These are phyloP conservation scores for Penicillium decumbens DNA, from an alignment of 2,329 filamentous ascomycete species.

Conservation along the genomic window DNA sequence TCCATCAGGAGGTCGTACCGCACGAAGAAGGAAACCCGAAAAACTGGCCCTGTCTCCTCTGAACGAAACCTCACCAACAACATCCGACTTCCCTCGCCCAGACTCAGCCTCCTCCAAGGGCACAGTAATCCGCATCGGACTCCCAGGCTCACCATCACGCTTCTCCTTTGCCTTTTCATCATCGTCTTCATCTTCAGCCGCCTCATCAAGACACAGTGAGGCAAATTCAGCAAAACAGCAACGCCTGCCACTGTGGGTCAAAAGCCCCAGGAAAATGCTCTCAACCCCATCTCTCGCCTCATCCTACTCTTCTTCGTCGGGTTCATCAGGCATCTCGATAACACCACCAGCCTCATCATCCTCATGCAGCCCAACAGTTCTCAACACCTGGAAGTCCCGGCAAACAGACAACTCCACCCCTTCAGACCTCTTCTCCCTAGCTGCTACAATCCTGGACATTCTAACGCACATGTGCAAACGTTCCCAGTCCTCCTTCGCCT, in stretches of 20 bases:
- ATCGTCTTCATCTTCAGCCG: slow-evolving; percentile 30
- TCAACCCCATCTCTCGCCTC: slow-evolving; percentile 32
- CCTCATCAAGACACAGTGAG: slow-evolving; percentile 8
- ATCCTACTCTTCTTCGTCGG: slow-evolving; percentile 7
- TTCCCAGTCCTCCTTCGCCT: slow-evolving; percentile 52
- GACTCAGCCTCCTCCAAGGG: slow-evolving; percentile 29
- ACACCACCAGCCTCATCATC: slow-evolving; percentile 1
- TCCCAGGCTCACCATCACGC: slow-evolving; percentile 27
- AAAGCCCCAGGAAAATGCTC: slow-evolving; percentile 22
- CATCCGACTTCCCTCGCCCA: slow-evolving; percentile 23
- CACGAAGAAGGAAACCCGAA: slow-evolving; percentile 26
- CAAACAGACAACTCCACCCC: slow-evolving; percentile 30
- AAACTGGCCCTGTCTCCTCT: slow-evolving; percentile 22
- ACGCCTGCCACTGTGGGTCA: slow-evolving; percentile 20
- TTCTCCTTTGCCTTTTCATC: slow-evolving; percentile 33
- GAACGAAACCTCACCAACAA: slow-evolving; percentile 22
- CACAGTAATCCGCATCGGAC: slow-evolving; percentile 34
- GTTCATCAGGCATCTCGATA: slow-evolving; percentile 6
- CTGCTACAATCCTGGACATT: slow-evolving; percentile 56
- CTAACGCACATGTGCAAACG: slow-evolving; percentile 56
- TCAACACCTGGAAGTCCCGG: slow-evolving; percentile 39
- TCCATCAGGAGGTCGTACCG: slow-evolving; percentile 42
- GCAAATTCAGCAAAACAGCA: slow-evolving; percentile 5
- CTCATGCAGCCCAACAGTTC: slow-evolving; percentile 15
- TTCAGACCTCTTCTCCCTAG: slow-evolving; percentile 57